Conservation (phyloP, 2,329 filamentous ascomycete genomes). For the Alternaria arborescens region DNA sequence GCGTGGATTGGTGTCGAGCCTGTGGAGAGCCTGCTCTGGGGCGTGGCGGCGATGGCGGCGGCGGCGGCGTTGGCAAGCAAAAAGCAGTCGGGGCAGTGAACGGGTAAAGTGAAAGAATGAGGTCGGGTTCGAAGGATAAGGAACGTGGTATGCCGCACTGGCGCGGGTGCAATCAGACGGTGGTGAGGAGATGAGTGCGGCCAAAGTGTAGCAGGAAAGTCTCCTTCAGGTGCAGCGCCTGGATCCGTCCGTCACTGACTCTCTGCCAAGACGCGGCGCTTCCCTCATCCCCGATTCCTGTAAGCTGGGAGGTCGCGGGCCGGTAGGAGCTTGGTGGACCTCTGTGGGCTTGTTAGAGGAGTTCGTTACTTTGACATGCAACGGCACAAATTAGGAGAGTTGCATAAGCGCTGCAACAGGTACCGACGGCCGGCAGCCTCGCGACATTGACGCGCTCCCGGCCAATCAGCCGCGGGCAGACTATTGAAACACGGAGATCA, state of each 20-base stretch:
- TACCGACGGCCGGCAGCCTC: slow-evolving; percentile 1
- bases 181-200: slow-evolving; percentile 27
- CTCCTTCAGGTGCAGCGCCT: slow-evolving; percentile 12
- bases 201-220: slow-evolving; percentile 26
- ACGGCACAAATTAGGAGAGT: slow-evolving; percentile 16
- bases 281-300: slow-evolving; percentile 25
- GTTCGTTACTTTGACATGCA: slow-evolving; percentile 18
- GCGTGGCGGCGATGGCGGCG: not conserved
- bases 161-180: slow-evolving; percentile 24
- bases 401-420: slow-evolving; percentile 25
- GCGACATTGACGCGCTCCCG: slow-evolving; percentile 19
- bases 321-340: slow-evolving; percentile 21
- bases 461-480: slow-evolving; percentile 13
- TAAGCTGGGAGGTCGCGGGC: slow-evolving; percentile 21
- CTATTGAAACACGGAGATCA: slow-evolving; percentile 3
- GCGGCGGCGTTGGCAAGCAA: slow-evolving; percentile 6
- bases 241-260: slow-evolving; percentile 19
- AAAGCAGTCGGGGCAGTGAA: slow-evolving; percentile 10
- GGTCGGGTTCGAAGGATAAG: slow-evolving; percentile 14
- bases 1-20: not conserved
- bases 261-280: slow-evolving; percentile 23
- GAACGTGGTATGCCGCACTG: slow-evolving; percentile 17
- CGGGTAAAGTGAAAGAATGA: slow-evolving; percentile 15
- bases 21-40: slow-evolving; percentile 2
- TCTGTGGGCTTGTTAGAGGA: slow-evolving; percentile 19